These are phyloP conservation scores for Ceratocystis destructans DNA, from an alignment of 2,329 filamentous ascomycete species.

Conservation along the genomic window DNA sequence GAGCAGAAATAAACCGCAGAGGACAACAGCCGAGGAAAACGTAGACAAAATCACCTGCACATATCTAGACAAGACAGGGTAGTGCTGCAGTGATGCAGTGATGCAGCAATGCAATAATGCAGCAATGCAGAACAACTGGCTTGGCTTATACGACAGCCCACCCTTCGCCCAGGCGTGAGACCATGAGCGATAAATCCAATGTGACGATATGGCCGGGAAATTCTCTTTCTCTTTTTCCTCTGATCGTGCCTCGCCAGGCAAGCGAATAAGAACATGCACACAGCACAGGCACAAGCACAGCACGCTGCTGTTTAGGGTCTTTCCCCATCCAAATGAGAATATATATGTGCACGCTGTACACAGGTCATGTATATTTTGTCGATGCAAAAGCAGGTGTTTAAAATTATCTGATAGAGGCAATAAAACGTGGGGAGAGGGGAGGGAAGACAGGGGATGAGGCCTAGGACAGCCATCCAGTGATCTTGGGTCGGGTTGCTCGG, in stretches of 20 bases:
- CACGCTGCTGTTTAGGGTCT: too few species aligned
- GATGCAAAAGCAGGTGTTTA: background rate
- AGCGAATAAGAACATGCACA: background rate
- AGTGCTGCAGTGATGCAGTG: too few species aligned
- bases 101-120: too few species aligned
- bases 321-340: too few species aligned
- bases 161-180: background rate
- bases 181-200: slow-evolving; percentile 2
- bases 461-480: background rate
- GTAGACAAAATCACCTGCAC: background rate
- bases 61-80: background rate
- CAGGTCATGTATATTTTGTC: too few species aligned
- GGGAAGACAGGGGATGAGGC: background rate
- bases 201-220: background rate
- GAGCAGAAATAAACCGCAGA: too few species aligned
- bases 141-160: background rate
- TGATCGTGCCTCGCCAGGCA: background rate
- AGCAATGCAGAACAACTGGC: too few species aligned
- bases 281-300: background rate
- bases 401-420: background rate
- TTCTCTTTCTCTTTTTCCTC: background rate
- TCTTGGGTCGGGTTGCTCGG: background rate
- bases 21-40: background rate
- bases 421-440: background rate
- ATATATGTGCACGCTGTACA: too few species aligned